Base-by-base conservation (phyloP, 2,329 filamentous ascomycete genomes). In the Botrytis pseudocinerea region DNA sequence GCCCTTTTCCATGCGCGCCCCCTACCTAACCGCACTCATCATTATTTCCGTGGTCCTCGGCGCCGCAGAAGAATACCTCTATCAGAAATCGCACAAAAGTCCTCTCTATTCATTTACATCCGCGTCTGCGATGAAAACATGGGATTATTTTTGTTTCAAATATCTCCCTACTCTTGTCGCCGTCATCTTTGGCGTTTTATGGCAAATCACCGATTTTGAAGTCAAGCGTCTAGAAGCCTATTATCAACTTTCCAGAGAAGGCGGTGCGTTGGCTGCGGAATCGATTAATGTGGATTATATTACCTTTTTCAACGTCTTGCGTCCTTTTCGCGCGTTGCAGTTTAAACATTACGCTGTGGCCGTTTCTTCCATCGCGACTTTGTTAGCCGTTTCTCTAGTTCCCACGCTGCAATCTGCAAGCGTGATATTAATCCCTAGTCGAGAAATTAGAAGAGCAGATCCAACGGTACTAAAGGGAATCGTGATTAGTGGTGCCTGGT, bases 201-300 rank as follows among this genome's bases (percentile, higher is more conserved):
- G 89, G 89, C 89, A 91, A 80, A 84, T 90, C 20, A 88, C 87
- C 54, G 89, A 91, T 80, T 89, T 90, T 74, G 89, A 91, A 76
- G 88, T 92, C 3, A 89, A 87, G 78, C 86, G 90, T n/a, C 81
- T 91, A 42, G 90, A 92, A 79, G 87, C 90, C 0, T 92, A 88
- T 77, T 90, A 91, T 76, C 90, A 92, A 79, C 83, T 92, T 68
- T 91, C 89, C 4, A 88, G 85, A 75, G 83, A 85, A 4, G 85
- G 85, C 4, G 90, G 90, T 22, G 89, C 90, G 1, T 81, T 90
- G 32, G 90, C 90, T 0, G 87, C 87, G 57, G 87, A 89, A 78
- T 92, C 90, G 0, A 87, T 94, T 78, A 93, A 93, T 75, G 90
- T 78, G 14, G 78, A 79, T 70, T 94, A 94, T 74, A 85, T 92